Evolutionary conservation across 2,329 filamentous ascomycete species (phyloP), one percentile per base, ranked within the genome.

Genomic region (Dichotomopilus funicola): DNA sequence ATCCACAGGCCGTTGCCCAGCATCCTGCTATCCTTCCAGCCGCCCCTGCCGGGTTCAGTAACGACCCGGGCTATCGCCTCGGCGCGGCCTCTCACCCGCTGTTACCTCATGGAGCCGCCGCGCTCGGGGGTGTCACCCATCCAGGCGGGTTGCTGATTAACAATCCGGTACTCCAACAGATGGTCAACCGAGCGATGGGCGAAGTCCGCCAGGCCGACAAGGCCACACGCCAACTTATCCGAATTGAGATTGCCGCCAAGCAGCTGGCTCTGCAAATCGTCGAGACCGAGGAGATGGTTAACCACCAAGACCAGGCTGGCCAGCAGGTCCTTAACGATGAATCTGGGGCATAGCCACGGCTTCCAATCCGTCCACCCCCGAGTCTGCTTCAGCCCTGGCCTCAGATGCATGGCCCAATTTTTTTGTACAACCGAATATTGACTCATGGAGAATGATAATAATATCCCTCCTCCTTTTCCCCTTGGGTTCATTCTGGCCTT

Each of bases 221-320:
- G 60, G 70, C 72, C 50, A 71, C 73, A 1, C 72, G 79, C 4
- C 70, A 74, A 50, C 69, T 81, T 57, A 73, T 78, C 50, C 72
- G 78, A 61, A 75, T 83, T 52, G 78, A 83, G 61, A 71, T 75
- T 44, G 73, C 77, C 2, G 78, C 80, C 10, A 75, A 77, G 64
- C 77, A 82, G 67, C 71, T 83, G 36, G 79, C 77, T 6, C 71
- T 79, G 62, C 74, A 76, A 34, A 74, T 82, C 45, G 70, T 73
- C 19, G 74, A 79, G 59, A 80, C 78, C 60, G 75, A 80, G 57
- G 77, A 79, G 47, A 72, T 70, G 44, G 64, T 65, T 27, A 61
- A 54, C 12, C 63, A 65, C 47, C 65, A 66, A 52, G 63, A 62
- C 48, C 64, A 64, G 34, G 4, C 55, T 8, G 49, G 55, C 10